A percentile compares a stretch with the other conserved stretches of the same genome.
Evolutionary conservation across 768 basidiomycete species (phyloP).

Genomic region (Rhodocollybia butyracea): DNA sequence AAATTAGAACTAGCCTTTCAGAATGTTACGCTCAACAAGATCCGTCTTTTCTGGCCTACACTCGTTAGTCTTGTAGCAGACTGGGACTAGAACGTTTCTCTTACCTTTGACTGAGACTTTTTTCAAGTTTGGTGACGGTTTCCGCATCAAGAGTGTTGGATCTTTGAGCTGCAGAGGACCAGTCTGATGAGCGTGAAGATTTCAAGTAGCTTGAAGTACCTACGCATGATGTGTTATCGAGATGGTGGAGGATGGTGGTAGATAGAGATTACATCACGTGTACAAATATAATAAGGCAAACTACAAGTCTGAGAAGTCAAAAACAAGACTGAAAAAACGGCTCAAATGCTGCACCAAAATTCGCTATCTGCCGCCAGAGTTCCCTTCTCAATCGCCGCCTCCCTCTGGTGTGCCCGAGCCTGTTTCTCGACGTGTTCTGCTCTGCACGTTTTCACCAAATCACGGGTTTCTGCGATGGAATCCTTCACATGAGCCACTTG

Average conservation of each 20-base stretch:
- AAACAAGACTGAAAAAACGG: conserved; percentile 13
- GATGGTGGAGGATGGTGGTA: neutral
- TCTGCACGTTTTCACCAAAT: conserved; percentile 18
- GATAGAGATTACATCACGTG: neutral
- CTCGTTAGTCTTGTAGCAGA: too few relatives aligned
- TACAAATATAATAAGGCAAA: neutral
- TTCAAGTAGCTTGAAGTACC: neutral
- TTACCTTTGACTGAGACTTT: conserved; percentile 46
- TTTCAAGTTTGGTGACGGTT: conserved; percentile 48
- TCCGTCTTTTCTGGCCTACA: conserved; percentile 59
- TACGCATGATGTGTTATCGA: conserved; percentile 20
- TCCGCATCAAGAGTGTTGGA: conserved; percentile 18
- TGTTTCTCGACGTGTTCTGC: conserved; percentile 11
- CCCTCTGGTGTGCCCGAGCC: neutral
- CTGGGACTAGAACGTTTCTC: too few relatives aligned
- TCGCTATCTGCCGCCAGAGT: conserved; percentile 11
- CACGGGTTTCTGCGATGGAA: conserved; percentile 19
- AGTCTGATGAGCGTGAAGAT: neutral
- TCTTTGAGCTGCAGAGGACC: conserved; percentile 6
- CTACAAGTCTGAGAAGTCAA: neutral
- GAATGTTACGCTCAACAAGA: conserved; percentile 65
- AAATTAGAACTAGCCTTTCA: conserved; percentile 46
- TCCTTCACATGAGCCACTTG: conserved; percentile 20
- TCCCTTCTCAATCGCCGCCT: neutral
- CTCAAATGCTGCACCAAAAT: conserved; percentile 10